Evolutionary conservation across 2,329 filamentous ascomycete species (phyloP), one percentile per base, ranked within the genome.

Genomic region (Keithomyces neogunnii): DNA sequence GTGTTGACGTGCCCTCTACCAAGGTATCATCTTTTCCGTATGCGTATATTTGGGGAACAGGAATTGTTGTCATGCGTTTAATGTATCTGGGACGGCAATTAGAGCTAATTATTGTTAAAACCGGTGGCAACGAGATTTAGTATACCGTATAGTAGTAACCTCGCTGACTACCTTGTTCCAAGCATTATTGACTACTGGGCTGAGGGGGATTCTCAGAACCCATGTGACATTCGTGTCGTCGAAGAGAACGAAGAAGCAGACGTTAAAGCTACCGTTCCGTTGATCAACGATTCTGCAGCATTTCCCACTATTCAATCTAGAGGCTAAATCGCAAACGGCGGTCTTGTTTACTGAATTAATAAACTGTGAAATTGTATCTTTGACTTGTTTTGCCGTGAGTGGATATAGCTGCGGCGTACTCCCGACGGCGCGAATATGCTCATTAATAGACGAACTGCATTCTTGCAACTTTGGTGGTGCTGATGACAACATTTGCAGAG

Each of bases 31-130:
- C 48, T 26, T 49, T 55, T 2, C 62, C 61, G 43, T 55, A 61
- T 9, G 53, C 56, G 29, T 54, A 48, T 4, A 35, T 52, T 9
- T 45, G 50, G 32, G 61, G 56, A 10, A 63, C 49, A 7, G 58
- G 59, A 46, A 63, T 61, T 6, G 11, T 48, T 1, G 60, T 63
- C 3, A 55, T 53, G 13, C 33, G 26, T 35, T 55, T 42, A 9
- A 64, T 49, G 44, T 60, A 62, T 33, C 60, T 61, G 33, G 2
- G 30, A 28, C 19, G 49, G 45, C 58, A 62, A 33, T 60, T 60
- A 31, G 19, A 43, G 30, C 13, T 19, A 30, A 3, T 48, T 28
- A 4, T 36, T 5, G 28, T 19, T 35, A 5, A 32, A 19, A 19
- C 19, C 19, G 33, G 7, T 6, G 31, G 35, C 46, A 52, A 59